Base-by-base conservation (phyloP, 2,329 filamentous ascomycete species). In the Chrysoporthe cubensis region DNA sequence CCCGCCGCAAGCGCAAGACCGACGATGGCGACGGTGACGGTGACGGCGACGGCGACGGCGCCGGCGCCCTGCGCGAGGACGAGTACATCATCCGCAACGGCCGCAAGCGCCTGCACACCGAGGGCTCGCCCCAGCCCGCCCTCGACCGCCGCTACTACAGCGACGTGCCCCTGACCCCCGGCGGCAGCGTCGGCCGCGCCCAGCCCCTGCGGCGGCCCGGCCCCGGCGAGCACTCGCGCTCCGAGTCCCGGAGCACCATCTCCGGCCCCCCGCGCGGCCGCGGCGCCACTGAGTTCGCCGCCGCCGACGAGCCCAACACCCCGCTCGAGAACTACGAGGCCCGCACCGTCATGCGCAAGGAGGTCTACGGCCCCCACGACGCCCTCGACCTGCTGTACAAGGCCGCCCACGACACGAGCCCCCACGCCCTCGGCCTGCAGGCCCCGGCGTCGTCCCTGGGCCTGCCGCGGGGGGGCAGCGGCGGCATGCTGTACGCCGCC, bases 301-400 rank as follows among this genome's bases (percentile, higher is more conserved):
- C 72, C 4, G 80, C 80, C 14, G 85, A 85, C 48, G 88, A 89
- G 71, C 83, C 83, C 40, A 88, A 89, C 72, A 85, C 85, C 67
- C 87, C 87, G 62, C 77, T 90, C 32, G 87, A 90, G 76, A 90
- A 90, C 73, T 79, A 88, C 6, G 88, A 90, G 78, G 88, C 88
- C 32, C 86, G 87, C 74, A 83, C 83, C 9, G 87, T 90, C 67
- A 90, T 90, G 88, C 81, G 88, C 43, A 83, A 81, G 66, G 91
- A 93, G 72, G 89, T 98, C 57, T 97, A 94, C 78, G 94, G 94
- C 46, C 94, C 93, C 3, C 94, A 97, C 75, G 95, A 98, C 81
- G 95, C 95, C 34, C 84, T 98, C 60, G 94, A 97, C 77, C 84
- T 97, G 67, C 85, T 98, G 18, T 96, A 96, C 76, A 94, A 97